Evolutionary conservation across 2,329 filamentous ascomycete species (phyloP).

Genomic region (Pyrenochaeta sp.): DNA sequence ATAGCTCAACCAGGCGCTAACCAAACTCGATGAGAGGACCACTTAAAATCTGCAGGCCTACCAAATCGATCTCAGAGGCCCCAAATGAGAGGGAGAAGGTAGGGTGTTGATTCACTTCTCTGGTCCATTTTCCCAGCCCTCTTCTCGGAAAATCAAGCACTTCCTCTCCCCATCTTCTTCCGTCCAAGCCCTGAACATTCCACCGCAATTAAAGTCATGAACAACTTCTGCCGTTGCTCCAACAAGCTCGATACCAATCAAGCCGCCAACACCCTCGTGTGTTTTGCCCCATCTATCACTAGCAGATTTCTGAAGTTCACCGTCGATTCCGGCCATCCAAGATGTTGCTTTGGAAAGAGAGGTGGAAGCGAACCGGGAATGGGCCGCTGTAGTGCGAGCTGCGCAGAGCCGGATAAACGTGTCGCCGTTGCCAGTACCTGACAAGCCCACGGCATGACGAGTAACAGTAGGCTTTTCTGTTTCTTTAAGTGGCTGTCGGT

Average conservation of each 20-base stretch:
- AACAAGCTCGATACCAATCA: conserved; percentile 79
- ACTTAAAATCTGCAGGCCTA: too few species aligned
- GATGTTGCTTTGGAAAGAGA: conserved; percentile 67
- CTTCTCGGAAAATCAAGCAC: conserved; percentile 67
- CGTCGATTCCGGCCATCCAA: conserved; percentile 73
- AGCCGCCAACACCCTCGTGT: conserved; percentile 83
- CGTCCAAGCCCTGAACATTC: conserved; percentile 85
- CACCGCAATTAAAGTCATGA: conserved; percentile 84
- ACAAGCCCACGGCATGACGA: conserved; percentile 65
- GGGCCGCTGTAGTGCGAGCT: conserved; percentile 74
- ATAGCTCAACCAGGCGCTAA: too few species aligned
- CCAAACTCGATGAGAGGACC: too few species aligned
- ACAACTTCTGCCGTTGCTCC: conserved; percentile 66
- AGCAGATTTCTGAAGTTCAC: conserved; percentile 78
- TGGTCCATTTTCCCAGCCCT: conserved; percentile 36
- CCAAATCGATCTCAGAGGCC: too few species aligned
- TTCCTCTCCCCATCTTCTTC: conserved; percentile 67
- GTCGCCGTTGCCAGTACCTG: conserved; percentile 88
- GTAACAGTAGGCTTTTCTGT: conserved; percentile 9
- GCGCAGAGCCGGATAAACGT: conserved; percentile 80
- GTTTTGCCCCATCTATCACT: conserved; percentile 75
- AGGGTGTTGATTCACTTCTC: conserved; percentile 3
- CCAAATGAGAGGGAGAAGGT: too few species aligned
- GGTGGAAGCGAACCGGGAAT: conserved; percentile 69
- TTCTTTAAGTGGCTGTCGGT: background rate